phyloP scores from a whole-genome alignment of 2,329 filamentous ascomycete species.

The Hypoxylon sp. region DNA sequence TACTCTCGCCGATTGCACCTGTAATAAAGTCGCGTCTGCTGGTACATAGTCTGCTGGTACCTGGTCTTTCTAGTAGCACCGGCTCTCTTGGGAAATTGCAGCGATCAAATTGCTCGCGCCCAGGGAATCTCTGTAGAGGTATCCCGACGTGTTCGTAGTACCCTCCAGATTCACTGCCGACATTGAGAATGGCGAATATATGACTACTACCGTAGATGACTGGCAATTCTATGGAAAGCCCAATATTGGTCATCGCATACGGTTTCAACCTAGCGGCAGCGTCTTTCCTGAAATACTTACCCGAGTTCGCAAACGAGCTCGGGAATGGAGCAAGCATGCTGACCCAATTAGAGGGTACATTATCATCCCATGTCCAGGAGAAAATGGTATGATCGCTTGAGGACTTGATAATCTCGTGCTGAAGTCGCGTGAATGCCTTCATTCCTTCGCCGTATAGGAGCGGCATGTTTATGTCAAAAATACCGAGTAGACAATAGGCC shows the following conservation, averaged over 20 bases:
- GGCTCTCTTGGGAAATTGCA: slow-evolving; percentile 1
- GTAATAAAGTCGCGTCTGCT: neutral
- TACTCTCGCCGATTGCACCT: neutral
- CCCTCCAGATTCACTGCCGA: neutral
- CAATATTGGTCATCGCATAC: slow-evolving; percentile 17
- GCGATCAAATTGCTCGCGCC: slow-evolving; percentile 8
- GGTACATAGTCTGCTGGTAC: neutral
- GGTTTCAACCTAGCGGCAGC: neutral
- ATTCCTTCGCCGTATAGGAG: slow-evolving; percentile 49
- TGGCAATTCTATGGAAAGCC: slow-evolving; percentile 16
- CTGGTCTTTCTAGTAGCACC: neutral
- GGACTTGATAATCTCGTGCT: slow-evolving; percentile 47
- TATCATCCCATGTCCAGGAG: slow-evolving; percentile 35
- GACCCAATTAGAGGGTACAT: slow-evolving; percentile 10
- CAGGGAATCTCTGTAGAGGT: slow-evolving; percentile 1
- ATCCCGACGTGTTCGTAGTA: slow-evolving; percentile 1
- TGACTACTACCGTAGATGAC: slow-evolving; percentile 4
- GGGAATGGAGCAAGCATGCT: slow-evolving; percentile 22
- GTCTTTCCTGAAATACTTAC: neutral
- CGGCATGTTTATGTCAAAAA: slow-evolving; percentile 51
- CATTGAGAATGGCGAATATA: slow-evolving; percentile 16
- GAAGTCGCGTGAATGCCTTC: slow-evolving; percentile 45
- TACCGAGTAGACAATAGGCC: slow-evolving; percentile 48
- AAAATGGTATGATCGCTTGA: slow-evolving; percentile 50
- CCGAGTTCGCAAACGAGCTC: slow-evolving; percentile 6